Percentiles rank a stretch among this genome's conserved stretches.
phyloP scores from a whole-genome alignment of 768 basidiomycete species.

The Serendipita vermifera region DNA sequence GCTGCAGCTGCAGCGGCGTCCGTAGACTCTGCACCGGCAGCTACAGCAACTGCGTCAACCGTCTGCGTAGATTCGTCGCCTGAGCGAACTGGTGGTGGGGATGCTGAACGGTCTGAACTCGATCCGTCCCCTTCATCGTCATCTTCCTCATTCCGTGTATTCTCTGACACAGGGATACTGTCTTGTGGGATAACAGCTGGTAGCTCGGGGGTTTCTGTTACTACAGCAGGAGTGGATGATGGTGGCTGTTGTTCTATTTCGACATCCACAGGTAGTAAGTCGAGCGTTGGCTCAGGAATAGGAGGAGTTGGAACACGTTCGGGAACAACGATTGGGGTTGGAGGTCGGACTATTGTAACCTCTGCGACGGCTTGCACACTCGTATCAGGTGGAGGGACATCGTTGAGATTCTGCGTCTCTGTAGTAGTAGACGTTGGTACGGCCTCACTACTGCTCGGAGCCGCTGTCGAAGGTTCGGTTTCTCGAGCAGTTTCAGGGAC shows the following conservation, averaged over 20 bases:
- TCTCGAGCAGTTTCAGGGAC: not conserved
- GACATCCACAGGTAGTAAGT: not conserved
- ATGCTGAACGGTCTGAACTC: too few species aligned
- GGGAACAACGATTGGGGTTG: slow-evolving; percentile 1
- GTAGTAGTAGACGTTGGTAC: too few species aligned
- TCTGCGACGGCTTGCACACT: not conserved
- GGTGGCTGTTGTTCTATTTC: not conserved
- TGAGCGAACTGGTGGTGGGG: too few species aligned
- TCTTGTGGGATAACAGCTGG: too few species aligned
- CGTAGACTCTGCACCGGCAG: too few species aligned
- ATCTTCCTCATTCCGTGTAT: too few species aligned
- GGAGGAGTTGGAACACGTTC: not conserved
- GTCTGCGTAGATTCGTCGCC: too few species aligned
- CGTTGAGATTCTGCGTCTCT: not conserved
- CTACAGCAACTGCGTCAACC: too few species aligned
- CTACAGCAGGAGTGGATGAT: too few species aligned
- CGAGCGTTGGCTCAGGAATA: slow-evolving; percentile 1
- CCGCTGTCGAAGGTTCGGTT: not conserved
- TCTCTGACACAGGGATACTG: too few species aligned
- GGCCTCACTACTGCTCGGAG: not conserved
- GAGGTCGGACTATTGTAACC: not conserved
- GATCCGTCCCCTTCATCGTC: too few species aligned
- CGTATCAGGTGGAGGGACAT: not conserved
- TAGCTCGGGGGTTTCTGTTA: not conserved
- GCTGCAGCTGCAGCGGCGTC: too few species aligned